A percentile compares a stretch with the other conserved stretches of the same genome.
Conservation (phyloP, 2,329 filamentous ascomycete genomes). For the Cladosporium sp. region DNA sequence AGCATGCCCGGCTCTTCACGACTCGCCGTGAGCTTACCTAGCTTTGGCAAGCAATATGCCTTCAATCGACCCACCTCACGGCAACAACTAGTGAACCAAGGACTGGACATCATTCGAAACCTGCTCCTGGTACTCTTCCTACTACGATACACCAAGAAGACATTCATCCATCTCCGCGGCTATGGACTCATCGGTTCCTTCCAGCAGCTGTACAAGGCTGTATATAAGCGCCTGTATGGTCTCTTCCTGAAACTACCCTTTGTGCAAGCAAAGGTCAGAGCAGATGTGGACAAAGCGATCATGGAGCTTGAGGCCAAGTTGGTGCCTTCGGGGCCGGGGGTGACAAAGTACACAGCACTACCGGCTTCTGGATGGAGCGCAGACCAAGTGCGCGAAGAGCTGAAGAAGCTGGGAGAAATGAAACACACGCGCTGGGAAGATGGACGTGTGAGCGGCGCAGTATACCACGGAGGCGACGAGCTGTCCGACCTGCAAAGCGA, state of each 20-base stretch:
- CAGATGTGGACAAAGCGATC: conserved; percentile 78
- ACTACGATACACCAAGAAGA: conserved; percentile 76
- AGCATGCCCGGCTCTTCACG: conserved; percentile 18
- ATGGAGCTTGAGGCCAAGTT: conserved; percentile 82
- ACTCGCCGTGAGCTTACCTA: conserved; percentile 24
- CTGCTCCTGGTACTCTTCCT: conserved; percentile 87
- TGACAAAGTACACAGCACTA: conserved; percentile 72
- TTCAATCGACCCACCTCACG: conserved; percentile 24
- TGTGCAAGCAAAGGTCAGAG: conserved; percentile 80
- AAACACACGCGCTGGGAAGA: conserved; percentile 97
- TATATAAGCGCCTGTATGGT: conserved; percentile 76
- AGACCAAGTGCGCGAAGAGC: conserved; percentile 77
- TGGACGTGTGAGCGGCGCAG: conserved; percentile 88
- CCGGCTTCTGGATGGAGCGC: conserved; percentile 82
- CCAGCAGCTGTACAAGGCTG: conserved; percentile 69
- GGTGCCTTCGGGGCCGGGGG: conserved; percentile 69
- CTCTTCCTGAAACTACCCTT: conserved; percentile 84
- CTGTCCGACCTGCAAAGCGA: conserved; percentile 84
- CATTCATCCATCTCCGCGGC: conserved; percentile 82
- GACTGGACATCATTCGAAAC: conserved; percentile 64
- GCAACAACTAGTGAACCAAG: conserved; percentile 31
- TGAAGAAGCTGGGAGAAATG: conserved; percentile 77
- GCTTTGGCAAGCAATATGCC: conserved; percentile 32
- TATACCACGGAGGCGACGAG: conserved; percentile 89
- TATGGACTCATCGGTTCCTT: conserved; percentile 82